These are phyloP conservation scores for Boeremia exigua DNA, from an alignment of 2,329 filamentous ascomycete species.

Conservation along the genomic window DNA sequence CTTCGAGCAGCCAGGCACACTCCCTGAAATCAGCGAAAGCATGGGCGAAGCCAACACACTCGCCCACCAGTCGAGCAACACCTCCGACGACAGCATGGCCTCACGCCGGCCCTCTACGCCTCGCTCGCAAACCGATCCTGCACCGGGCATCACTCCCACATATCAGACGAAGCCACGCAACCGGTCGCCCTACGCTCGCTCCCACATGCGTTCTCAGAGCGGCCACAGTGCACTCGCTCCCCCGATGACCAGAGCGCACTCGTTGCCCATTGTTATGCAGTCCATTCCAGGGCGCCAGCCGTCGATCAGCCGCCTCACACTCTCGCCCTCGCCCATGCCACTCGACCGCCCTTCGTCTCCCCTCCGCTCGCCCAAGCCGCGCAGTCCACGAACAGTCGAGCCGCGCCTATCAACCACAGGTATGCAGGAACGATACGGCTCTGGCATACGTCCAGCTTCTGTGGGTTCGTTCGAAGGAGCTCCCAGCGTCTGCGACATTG, in stretches of 20 bases:
- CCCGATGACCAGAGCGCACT: constrained; percentile 56
- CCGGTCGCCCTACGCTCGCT: constrained; percentile 55
- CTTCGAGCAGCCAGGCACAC: constrained; percentile 6
- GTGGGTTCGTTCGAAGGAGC: constrained; percentile 38
- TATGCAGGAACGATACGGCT: constrained; percentile 27
- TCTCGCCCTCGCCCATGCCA: constrained; percentile 43
- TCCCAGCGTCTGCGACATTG: constrained; percentile 52
- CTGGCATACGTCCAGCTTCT: constrained; percentile 36
- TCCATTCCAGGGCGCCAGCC: constrained; percentile 34
- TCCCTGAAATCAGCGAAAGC: constrained; percentile 16
- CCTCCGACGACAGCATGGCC: constrained; percentile 28
- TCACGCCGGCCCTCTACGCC: constrained; percentile 44
- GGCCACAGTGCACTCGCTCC: constrained; percentile 51
- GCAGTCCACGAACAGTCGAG: constrained; percentile 43
- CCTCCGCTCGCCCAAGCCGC: constrained; percentile 52
- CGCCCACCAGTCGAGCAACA: constrained; percentile 33
- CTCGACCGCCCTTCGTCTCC: constrained; percentile 46
- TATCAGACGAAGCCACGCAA: constrained; percentile 49
- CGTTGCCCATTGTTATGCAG: constrained; percentile 52
- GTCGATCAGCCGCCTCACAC: constrained; percentile 37
- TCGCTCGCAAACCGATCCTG: constrained; percentile 49
- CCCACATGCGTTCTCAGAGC: constrained; percentile 55
- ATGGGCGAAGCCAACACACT: constrained; percentile 34
- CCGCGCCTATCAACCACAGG: constrained; percentile 21
- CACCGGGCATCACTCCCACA: constrained; percentile 30